Conservation (phyloP, 306 rosid species). For the Medicago arabica region DNA sequence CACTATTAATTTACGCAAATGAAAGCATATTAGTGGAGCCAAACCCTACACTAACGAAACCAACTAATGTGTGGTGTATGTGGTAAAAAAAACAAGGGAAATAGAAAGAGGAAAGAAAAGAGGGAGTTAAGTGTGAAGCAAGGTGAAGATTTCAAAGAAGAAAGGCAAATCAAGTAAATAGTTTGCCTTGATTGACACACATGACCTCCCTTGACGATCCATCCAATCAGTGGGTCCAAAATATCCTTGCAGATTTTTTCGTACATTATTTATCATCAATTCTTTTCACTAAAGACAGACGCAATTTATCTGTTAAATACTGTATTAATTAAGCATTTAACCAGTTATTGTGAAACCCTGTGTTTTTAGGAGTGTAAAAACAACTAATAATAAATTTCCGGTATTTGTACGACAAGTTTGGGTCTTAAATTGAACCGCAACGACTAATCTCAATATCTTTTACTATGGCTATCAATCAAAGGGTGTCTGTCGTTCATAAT, state of each 20-base stretch:
- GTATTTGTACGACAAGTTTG: no score
- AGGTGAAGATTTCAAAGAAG: background rate
- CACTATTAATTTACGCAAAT: background rate
- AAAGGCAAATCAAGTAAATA: conserved; percentile 33
- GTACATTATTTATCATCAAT: conserved; percentile 22
- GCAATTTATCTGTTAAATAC: background rate
- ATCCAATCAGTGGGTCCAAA: conserved; percentile 59
- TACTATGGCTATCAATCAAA: no score
- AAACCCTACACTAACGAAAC: background rate
- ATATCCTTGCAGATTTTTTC: conserved; percentile 46
- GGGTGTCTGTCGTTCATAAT: no score
- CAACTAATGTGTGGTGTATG: background rate
- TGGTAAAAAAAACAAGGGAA: background rate
- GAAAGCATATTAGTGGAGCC: background rate
- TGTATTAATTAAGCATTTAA: no score
- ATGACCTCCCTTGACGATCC: conserved; percentile 38
- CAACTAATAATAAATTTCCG: no score
- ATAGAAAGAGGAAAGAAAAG: background rate
- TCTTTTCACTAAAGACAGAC: background rate
- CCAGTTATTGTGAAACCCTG: no score
- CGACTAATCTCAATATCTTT: no score
- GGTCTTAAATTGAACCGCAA: no score
- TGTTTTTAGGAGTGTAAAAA: no score
- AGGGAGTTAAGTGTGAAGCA: background rate
- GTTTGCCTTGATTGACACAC: conserved; percentile 23